phyloP scores from a whole-genome alignment of 2,329 filamentous ascomycete species.

The Phyllosticta citriasiana region DNA sequence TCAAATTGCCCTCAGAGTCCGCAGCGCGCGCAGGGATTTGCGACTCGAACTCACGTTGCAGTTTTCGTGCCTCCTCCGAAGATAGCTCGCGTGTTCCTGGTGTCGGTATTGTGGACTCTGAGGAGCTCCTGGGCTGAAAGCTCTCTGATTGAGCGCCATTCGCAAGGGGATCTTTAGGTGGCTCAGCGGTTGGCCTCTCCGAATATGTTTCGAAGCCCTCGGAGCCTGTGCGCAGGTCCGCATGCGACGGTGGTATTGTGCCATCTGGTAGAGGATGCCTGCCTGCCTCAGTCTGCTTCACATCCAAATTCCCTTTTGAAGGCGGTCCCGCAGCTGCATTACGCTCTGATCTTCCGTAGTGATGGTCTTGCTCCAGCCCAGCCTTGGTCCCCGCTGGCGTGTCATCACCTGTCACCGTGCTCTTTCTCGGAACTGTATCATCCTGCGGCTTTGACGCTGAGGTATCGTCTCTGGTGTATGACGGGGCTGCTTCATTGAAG shows the following conservation, averaged over 20 bases:
- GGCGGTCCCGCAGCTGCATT: conserved; percentile 31
- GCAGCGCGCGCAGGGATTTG: conserved; percentile 44
- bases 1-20: conserved; percentile 24
- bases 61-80: conserved; percentile 33
- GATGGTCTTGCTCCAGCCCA: conserved; percentile 39
- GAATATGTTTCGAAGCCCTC: conserved; percentile 27
- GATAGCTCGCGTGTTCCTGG: conserved; percentile 22
- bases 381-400: conserved; percentile 15
- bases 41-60: conserved; percentile 40
- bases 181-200: conserved; percentile 22
- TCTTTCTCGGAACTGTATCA: conserved; percentile 21
- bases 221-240: conserved; percentile 17
- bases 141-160: conserved; percentile 16
- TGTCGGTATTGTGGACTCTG: conserved; percentile 32
- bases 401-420: conserved; percentile 19
- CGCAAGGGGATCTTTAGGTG: conserved; percentile 27
- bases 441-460: conserved; percentile 16
- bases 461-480: conserved; percentile 19
- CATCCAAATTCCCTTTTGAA: conserved; percentile 30
- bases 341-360: conserved; percentile 35
- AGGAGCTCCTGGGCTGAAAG: conserved; percentile 29
- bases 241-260: conserved; percentile 35
- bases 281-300: conserved; percentile 38
- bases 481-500: conserved; percentile 42
- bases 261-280: conserved; percentile 40